A percentile compares a stretch with the other conserved stretches of the same genome.
Conservation (phyloP, 2,329 filamentous ascomycete species). For the Xylariomycetidae sp. region DNA sequence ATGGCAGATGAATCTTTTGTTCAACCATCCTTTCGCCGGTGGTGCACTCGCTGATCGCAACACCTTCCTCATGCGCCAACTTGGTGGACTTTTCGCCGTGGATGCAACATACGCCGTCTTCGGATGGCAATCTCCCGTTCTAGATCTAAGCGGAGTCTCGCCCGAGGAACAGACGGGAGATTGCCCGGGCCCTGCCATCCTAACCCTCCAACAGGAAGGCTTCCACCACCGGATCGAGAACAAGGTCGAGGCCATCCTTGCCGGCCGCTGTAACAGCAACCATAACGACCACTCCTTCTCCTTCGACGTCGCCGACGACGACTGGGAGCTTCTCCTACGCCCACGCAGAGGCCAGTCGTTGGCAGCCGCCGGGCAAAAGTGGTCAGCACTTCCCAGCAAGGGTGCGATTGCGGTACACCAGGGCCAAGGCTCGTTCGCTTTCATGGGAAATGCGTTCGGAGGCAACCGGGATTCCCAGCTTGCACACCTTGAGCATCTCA, state of each 20-base stretch:
- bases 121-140: conserved; percentile 16
- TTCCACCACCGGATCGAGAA: conserved; percentile 8
- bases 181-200: conserved; percentile 10
- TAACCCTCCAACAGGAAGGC: conserved; percentile 11
- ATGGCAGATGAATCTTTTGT: conserved; percentile 24
- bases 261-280: conserved; percentile 8
- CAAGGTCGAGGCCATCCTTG: conserved; percentile 14
- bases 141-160: conserved; percentile 12
- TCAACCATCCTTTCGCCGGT: conserved; percentile 7
- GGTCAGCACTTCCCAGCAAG: conserved; percentile 5
- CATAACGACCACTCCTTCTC: conserved; percentile 19
- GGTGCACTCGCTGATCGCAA: conserved; percentile 4
- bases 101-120: conserved; percentile 10
- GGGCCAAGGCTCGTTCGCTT: conserved; percentile 7
- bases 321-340: no score
- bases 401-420: not conserved
- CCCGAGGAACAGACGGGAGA: no score
- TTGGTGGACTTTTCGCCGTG: conserved; percentile 21
- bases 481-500: conserved; percentile 21
- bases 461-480: conserved; percentile 21
- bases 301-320: conserved; percentile 17
- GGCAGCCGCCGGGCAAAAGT: no score
- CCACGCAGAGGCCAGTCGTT: no score
- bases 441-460: conserved; percentile 24
- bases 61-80: conserved; percentile 21